phyloP scores from a whole-genome alignment of 768 basidiomycete genomes.

The Pisolithus orientalis region DNA sequence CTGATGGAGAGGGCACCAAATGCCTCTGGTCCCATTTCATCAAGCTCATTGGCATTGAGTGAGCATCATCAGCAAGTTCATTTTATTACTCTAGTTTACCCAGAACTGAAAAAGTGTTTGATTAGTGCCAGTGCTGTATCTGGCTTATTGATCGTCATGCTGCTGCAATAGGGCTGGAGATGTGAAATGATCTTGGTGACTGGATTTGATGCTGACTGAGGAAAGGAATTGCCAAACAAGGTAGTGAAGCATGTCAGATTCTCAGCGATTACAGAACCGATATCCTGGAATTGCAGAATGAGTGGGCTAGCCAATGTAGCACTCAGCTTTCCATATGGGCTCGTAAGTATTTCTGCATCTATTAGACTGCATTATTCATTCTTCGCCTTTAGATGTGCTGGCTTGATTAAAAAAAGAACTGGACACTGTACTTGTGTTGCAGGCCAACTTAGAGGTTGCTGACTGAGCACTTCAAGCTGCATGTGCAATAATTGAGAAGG shows the following conservation, averaged over 20 bases:
- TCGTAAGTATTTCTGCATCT: too few relatives aligned
- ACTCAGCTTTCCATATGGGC: conserved; percentile 5
- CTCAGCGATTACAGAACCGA: not conserved
- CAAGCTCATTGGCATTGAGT: conserved; percentile 29
- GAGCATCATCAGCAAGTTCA: conserved; percentile 27
- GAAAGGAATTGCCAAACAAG: conserved; percentile 13
- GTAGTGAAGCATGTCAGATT: not conserved
- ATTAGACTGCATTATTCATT: not conserved
- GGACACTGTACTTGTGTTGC: conserved; percentile 25
- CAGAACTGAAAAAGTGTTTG: too few relatives aligned
- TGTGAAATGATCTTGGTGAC: conserved; percentile 24
- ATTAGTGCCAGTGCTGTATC: conserved; percentile 20
- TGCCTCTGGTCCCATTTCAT: conserved; percentile 29
- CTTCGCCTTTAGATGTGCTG: conserved; percentile 25
- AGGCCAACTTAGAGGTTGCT: conserved; percentile 21
- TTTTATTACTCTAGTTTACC: too few relatives aligned
- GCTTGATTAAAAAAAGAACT: conserved; percentile 22
- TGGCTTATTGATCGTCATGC: conserved; percentile 32
- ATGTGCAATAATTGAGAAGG: conserved; percentile 1
- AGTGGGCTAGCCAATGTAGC: not conserved
- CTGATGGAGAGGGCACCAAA: conserved; percentile 6
- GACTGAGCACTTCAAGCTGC: conserved; percentile 16
- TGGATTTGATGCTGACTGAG: conserved; percentile 25
- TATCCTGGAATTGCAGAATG: not conserved
- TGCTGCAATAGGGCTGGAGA: conserved; percentile 17